Conservation (phyloP, 2,329 filamentous ascomycete species). For the Colletotrichum salicis region DNA sequence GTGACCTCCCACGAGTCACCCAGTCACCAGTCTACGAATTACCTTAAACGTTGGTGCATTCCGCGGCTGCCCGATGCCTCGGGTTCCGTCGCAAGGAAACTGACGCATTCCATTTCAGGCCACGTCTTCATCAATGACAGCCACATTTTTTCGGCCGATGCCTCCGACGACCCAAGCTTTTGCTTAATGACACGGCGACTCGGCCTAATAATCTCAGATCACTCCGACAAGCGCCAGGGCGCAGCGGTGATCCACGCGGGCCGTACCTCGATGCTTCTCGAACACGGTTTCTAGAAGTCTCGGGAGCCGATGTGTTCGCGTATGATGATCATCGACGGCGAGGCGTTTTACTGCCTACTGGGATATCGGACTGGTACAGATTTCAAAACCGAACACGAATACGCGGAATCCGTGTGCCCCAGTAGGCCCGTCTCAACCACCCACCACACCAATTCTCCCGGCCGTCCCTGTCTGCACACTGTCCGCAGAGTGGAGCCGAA, state of each 20-base stretch:
- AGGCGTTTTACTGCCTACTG: not conserved
- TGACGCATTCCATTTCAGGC: slow-evolving; percentile 1
- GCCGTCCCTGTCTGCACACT: not conserved
- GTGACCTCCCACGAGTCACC: not conserved
- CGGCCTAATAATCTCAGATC: not conserved
- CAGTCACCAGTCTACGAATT: not conserved
- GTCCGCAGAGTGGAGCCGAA: slow-evolving; percentile 9
- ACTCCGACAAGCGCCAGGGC: not conserved
- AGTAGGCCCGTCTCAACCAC: not conserved
- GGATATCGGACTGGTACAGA: slow-evolving; percentile 2
- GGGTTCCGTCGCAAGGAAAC: slow-evolving; percentile 26
- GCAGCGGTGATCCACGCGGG: slow-evolving; percentile 3
- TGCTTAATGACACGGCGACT: not conserved
- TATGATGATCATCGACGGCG: not conserved
- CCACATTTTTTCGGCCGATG: slow-evolving; percentile 19
- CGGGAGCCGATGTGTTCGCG: not conserved
- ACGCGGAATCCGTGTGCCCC: not conserved
- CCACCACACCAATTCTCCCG: slow-evolving; percentile 9
- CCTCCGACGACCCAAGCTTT: not conserved
- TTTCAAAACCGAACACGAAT: slow-evolving; percentile 22
- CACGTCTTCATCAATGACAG: slow-evolving; percentile 23
- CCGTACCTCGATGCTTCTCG: slow-evolving; percentile 5
- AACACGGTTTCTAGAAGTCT: not conserved
- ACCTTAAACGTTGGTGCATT: not conserved
- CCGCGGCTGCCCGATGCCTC: slow-evolving; percentile 9